Evolutionary conservation across 345 rosid species (phyloP).

Genomic region (Syzygium oleosum): DNA sequence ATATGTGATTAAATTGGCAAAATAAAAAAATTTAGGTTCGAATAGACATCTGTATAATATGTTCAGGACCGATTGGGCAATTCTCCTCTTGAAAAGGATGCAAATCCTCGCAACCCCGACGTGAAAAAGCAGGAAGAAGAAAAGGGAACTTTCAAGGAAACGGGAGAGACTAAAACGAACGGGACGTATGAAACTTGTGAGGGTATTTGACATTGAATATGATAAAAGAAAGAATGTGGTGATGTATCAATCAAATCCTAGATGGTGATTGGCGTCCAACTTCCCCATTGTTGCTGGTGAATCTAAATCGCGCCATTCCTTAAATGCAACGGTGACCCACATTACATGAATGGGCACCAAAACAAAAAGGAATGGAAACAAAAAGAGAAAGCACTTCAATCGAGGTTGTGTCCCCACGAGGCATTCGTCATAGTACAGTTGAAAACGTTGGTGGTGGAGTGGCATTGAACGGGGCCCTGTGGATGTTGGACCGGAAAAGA

Average conservation of each 20-base stretch:
- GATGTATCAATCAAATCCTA: background rate
- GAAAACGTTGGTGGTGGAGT: background rate
- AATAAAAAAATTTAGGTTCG: rapidly evolving
- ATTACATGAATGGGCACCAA: background rate
- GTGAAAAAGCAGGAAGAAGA: background rate
- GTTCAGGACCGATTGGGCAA: background rate
- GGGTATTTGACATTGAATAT: background rate
- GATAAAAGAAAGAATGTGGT: rapidly evolving
- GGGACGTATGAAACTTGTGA: background rate
- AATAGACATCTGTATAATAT: rapidly evolving
- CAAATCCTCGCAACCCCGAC: background rate
- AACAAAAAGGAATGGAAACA: background rate
- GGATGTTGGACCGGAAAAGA: background rate
- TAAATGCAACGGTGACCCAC: background rate
- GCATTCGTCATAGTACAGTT: background rate
- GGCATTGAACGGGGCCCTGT: background rate
- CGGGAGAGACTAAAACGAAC: rapidly evolving
- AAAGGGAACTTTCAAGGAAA: background rate
- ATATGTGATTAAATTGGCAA: background rate
- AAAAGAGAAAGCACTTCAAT: background rate
- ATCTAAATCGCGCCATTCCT: background rate
- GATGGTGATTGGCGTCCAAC: background rate
- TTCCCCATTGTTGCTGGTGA: background rate
- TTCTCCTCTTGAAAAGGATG: background rate
- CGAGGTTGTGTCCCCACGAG: background rate